Evolutionary conservation across 2,329 filamentous ascomycete genomes (phyloP).

Genomic region (Calonectria pseudoreteaudii): DNA sequence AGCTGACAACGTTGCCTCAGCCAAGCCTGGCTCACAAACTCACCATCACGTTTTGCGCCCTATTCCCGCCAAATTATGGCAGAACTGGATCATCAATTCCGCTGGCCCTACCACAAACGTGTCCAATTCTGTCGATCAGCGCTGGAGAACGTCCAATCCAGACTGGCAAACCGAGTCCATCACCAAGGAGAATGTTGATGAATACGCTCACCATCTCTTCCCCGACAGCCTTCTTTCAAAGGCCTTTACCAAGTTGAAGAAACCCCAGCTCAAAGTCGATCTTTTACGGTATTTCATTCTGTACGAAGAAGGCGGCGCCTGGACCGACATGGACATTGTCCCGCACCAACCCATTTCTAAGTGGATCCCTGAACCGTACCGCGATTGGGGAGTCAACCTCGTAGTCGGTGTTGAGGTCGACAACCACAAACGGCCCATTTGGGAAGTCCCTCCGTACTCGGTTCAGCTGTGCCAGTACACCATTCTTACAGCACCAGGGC

Average conservation of each 20-base stretch:
- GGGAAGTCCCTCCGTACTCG: conserved; percentile 73
- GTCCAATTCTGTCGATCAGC: conserved; percentile 43
- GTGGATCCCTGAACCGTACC: conserved; percentile 68
- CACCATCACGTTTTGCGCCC: background rate
- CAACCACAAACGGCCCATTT: conserved; percentile 46
- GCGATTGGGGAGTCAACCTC: conserved; percentile 68
- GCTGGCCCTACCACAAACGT: conserved; percentile 41
- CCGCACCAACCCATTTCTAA: conserved; percentile 73
- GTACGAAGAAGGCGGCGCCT: conserved; percentile 77
- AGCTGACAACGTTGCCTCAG: background rate
- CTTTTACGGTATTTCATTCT: conserved; percentile 72
- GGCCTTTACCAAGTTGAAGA: conserved; percentile 60
- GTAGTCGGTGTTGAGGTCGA: conserved; percentile 80
- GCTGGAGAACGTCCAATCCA: conserved; percentile 40
- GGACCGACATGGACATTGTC: conserved; percentile 75
- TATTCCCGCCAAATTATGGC: conserved; percentile 46
- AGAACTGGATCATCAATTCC: conserved; percentile 47
- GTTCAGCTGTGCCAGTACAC: conserved; percentile 83
- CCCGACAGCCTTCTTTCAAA: conserved; percentile 65
- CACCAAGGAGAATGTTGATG: conserved; percentile 42
- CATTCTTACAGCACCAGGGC: conserved; percentile 78
- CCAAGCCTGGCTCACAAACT: background rate
- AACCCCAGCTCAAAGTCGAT: conserved; percentile 67
- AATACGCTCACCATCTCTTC: conserved; percentile 71
- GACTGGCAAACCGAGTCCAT: conserved; percentile 45